Conservation (phyloP, 2,329 filamentous ascomycete species). For the Cryphonectria carpinicola region DNA sequence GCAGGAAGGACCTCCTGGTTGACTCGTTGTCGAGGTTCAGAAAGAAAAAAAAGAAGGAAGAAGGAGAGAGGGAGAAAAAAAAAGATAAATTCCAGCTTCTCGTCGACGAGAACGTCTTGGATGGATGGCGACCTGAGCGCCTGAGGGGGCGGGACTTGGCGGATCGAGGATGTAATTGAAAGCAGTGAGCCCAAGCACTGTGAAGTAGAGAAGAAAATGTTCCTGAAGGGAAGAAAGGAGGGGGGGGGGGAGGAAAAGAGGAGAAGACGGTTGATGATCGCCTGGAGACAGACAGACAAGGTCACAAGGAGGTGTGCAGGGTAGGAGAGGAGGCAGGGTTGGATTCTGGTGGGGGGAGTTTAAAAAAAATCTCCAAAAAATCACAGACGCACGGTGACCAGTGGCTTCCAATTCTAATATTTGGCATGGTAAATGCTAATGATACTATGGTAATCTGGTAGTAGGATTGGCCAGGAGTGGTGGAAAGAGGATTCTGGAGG, state of each 20-base stretch:
- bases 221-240: neutral
- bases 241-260: neutral
- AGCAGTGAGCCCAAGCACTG: neutral
- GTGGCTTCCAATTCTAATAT: neutral
- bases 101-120: conserved; percentile 23
- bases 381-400: neutral
- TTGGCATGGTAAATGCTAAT: neutral
- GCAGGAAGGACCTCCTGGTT: neutral
- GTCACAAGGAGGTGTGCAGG: neutral
- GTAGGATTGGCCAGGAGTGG: conserved; percentile 6
- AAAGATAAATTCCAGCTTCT: conserved; percentile 2
- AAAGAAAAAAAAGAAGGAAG: neutral
- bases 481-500: neutral
- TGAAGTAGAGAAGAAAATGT: neutral
- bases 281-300: neutral
- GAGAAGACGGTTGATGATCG: neutral
- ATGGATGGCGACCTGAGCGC: neutral
- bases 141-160: neutral
- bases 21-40: neutral
- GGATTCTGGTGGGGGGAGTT: neutral
- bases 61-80: too few relatives aligned
- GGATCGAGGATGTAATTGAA: neutral
- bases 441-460: neutral
- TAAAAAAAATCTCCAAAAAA: neutral
- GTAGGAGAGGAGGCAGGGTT: neutral